Base-by-base conservation (phyloP, 2,329 filamentous ascomycete genomes). In the Alternaria sp. region DNA sequence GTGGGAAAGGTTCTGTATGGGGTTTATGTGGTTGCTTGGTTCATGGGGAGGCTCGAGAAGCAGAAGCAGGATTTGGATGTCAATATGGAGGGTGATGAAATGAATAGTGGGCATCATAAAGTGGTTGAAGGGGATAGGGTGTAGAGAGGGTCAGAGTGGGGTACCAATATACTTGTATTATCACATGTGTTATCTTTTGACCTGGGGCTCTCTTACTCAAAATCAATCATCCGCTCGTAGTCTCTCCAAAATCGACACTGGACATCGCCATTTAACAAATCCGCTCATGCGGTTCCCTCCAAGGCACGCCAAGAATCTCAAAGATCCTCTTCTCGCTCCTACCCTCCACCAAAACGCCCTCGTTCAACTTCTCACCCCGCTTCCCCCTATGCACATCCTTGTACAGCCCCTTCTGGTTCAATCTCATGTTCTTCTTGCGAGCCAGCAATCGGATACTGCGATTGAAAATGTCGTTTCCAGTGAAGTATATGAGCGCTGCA, bases 391-490 rank as follows among this genome's bases (percentile, higher is more conserved):
- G 83, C 2, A 92, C 89, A 77, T 93, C 87, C 70, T 84, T 87
- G 72, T 90, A 97, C 59, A 98, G 77, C 0, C 93, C 95, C 28
- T 87, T 84, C 80, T 97, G 94, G 70, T 97, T 97, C 58, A 98
- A 77, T 54, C 91, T 83, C 92, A 96, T 93, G 0, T 89, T 88
- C 80, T 92, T 96, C 80, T 89, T 93, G 43, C 89, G 88, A 13
- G 93, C 93, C 67, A 97, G 79, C 15, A 96, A 81, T 67, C 95
- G 83, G 77, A 97, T 87, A 74, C 92, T 96, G 15, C 94, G 85
- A 78, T 97, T 97, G 82, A 97, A 97, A 32, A 97, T 91, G 76
- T 97, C 94, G 70, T 97, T 96, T 1, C 95, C 95, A 0, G 95
- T 97, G 74, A 97, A 98, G 76, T 97, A 97, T n/a, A 97, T 86